Evolutionary conservation across 805 yeast species (phyloP).

Genomic region (Priceomyces castillae): DNA sequence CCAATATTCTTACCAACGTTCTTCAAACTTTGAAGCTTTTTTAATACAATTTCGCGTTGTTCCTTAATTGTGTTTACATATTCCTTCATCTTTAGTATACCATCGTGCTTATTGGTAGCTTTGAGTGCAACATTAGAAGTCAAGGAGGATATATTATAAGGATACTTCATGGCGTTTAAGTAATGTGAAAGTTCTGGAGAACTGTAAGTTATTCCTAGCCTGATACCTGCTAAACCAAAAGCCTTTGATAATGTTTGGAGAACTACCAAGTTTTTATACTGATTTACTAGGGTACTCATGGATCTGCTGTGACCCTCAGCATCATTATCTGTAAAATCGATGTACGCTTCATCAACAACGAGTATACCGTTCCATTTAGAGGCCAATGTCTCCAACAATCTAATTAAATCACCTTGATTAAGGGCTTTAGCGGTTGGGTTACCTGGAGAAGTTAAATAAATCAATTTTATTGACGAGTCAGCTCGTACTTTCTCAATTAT

Average conservation of each 20-base stretch:
- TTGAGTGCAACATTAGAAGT: conserved; percentile 74
- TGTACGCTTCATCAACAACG: conserved; percentile 91
- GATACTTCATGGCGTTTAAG: conserved; percentile 90
- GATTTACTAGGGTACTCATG: conserved; percentile 71
- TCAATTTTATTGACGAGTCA: conserved; percentile 67
- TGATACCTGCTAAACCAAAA: conserved; percentile 93
- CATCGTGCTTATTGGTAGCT: conserved; percentile 56
- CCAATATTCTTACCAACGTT: conserved; percentile 78
- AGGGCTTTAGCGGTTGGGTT: conserved; percentile 85
- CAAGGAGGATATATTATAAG: conserved; percentile 85
- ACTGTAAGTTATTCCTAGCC: conserved; percentile 81
- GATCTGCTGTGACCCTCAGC: conserved; percentile 36
- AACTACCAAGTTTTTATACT: conserved; percentile 79
- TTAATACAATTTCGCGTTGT: conserved; percentile 56
- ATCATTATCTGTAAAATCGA: conserved; percentile 60
- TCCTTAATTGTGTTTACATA: conserved; percentile 48
- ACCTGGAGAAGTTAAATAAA: conserved; percentile 92
- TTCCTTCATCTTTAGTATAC: conserved; percentile 57
- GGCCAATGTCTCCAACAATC: conserved; percentile 46
- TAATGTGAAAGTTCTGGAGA: conserved; percentile 57
- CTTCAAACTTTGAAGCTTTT: conserved; percentile 51
- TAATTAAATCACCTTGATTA: conserved; percentile 31
- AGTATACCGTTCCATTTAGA: conserved; percentile 70
- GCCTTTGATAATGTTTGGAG: conserved; percentile 92
- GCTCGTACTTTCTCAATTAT: conserved; percentile 49